Evolutionary conservation across 768 basidiomycete species (phyloP).

Genomic region (Collybiopsis luxurians): DNA sequence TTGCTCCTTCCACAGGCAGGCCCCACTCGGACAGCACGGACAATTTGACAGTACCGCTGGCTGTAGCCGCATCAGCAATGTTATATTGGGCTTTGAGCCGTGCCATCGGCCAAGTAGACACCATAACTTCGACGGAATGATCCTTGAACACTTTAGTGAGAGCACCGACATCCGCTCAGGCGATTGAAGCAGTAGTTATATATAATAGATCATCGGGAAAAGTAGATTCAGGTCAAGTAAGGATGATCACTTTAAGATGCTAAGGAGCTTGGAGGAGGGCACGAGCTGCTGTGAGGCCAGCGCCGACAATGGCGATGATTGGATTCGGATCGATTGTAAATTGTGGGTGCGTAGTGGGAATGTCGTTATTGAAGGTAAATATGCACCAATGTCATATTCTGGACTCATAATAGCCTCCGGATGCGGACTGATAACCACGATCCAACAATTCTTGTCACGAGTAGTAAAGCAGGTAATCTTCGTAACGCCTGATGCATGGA

Average conservation of each 20-base stretch:
- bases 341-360: too few relatives aligned
- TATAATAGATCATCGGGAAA: not conserved
- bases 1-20: conserved; percentile 30
- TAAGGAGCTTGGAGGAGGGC: not conserved
- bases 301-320: not conserved
- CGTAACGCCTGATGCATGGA: too few relatives aligned
- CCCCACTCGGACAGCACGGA: conserved; percentile 39
- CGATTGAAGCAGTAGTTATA: not conserved
- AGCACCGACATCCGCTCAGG: conserved; percentile 23
- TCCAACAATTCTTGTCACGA: too few relatives aligned
- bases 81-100: conserved; percentile 21
- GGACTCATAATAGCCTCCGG: too few relatives aligned
- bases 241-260: not conserved
- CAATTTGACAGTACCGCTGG: conserved; percentile 29
- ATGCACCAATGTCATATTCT: too few relatives aligned
- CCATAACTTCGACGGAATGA: conserved; percentile 32
- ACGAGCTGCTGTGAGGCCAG: not conserved
- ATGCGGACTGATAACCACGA: too few relatives aligned
- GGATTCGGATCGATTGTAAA: too few relatives aligned
- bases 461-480: too few relatives aligned
- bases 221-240: not conserved
- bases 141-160: conserved; percentile 24
- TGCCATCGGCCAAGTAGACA: conserved; percentile 26
- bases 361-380: too few relatives aligned
- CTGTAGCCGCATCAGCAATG: conserved; percentile 33